phyloP scores from a whole-genome alignment of 2,329 filamentous ascomycete species.

The Talaromyces sp. region DNA sequence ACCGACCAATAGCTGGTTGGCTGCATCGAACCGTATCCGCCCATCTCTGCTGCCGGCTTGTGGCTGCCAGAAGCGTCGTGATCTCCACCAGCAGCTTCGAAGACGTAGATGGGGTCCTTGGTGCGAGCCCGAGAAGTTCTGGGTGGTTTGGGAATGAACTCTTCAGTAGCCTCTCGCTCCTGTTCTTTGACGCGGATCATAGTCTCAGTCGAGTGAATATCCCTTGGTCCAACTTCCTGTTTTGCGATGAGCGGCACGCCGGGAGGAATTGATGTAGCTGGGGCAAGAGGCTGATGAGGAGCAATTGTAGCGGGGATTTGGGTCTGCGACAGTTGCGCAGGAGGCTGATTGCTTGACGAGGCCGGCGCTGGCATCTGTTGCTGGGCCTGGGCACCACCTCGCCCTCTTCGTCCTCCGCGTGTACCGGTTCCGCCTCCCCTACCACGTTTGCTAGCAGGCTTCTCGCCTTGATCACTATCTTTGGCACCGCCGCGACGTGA shows the following conservation, averaged over 20 bases:
- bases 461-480: slow-evolving; percentile 31
- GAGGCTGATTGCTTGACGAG: slow-evolving; percentile 5
- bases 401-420: slow-evolving; percentile 30
- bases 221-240: slow-evolving; percentile 9
- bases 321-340: slow-evolving; percentile 6
- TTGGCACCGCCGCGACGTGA: slow-evolving; percentile 30
- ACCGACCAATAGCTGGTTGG: slow-evolving; percentile 50
- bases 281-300: slow-evolving; percentile 17
- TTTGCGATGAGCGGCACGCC: slow-evolving; percentile 13
- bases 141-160: slow-evolving; percentile 17
- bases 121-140: slow-evolving; percentile 24
- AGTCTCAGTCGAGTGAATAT: not conserved
- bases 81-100: slow-evolving; percentile 25
- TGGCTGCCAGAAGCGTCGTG: slow-evolving; percentile 17
- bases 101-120: slow-evolving; percentile 30
- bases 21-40: slow-evolving; percentile 32
- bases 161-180: slow-evolving; percentile 19
- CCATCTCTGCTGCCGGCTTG: slow-evolving; percentile 21
- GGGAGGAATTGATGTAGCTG: slow-evolving; percentile 20
- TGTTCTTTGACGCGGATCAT: slow-evolving; percentile 21
- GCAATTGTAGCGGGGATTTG: slow-evolving; percentile 9
- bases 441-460: slow-evolving; percentile 27
- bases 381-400: slow-evolving; percentile 18
- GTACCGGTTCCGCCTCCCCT: slow-evolving; percentile 25
- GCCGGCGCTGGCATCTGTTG: slow-evolving; percentile 11